Evolutionary conservation across 1,139 yeast species (phyloP).

Genomic region (Debaryomyces robertsiae): DNA sequence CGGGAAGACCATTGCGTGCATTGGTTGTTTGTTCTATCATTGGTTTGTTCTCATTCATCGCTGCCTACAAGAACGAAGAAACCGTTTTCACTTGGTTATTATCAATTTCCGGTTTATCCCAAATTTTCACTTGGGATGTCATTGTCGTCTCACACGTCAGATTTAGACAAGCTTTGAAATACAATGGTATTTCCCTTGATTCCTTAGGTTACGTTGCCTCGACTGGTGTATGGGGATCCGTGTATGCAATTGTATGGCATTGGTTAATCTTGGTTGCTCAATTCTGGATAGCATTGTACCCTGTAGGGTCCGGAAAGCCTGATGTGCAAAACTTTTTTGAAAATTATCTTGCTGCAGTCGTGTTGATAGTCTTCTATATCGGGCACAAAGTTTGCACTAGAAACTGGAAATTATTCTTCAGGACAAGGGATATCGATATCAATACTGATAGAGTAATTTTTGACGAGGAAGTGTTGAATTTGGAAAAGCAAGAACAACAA

Average conservation of each 20-base stretch:
- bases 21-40: slow-evolving; percentile 27
- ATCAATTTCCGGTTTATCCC: slow-evolving; percentile 45
- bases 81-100: slow-evolving; percentile 44
- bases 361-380: slow-evolving; percentile 34
- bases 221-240: slow-evolving; percentile 36
- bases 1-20: slow-evolving; percentile 47
- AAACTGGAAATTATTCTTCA: slow-evolving; percentile 35
- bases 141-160: slow-evolving; percentile 35
- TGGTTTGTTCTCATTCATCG: slow-evolving; percentile 28
- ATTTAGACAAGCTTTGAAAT: slow-evolving; percentile 33
- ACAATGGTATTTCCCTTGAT: slow-evolving; percentile 28
- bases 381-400: slow-evolving; percentile 39
- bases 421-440: slow-evolving; percentile 38
- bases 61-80: slow-evolving; percentile 33
- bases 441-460: slow-evolving; percentile 37
- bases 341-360: slow-evolving; percentile 39
- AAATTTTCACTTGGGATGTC: slow-evolving; percentile 41
- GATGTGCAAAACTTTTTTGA: slow-evolving; percentile 39
- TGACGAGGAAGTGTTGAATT: slow-evolving; percentile 40
- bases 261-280: slow-evolving; percentile 35
- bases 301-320: slow-evolving; percentile 33
- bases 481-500: slow-evolving; percentile 39
- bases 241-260: slow-evolving; percentile 30
- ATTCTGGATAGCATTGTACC: slow-evolving; percentile 46
- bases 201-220: slow-evolving; percentile 34